phyloP scores from a whole-genome alignment of 768 basidiomycete species.

The Pilatotrama ljubarskyi region DNA sequence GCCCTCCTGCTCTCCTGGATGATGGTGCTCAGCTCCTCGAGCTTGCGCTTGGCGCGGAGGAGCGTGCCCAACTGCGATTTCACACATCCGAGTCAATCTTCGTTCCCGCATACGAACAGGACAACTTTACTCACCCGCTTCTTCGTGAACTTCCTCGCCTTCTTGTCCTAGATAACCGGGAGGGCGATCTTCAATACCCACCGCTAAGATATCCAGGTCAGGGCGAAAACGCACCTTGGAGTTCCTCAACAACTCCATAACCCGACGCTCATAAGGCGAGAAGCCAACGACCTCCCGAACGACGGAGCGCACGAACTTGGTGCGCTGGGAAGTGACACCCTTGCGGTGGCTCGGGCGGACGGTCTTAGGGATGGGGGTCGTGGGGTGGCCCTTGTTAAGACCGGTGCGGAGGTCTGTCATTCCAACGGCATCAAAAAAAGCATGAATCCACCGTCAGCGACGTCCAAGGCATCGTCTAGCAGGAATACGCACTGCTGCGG shows the following conservation, averaged over 20 bases:
- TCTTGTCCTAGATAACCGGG: constrained; percentile 79
- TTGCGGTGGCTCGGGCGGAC: constrained; percentile 88
- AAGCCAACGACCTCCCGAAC: constrained; percentile 98
- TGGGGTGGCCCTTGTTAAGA: constrained; percentile 85
- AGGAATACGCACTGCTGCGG: constrained; percentile 63
- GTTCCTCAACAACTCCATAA: constrained; percentile 97
- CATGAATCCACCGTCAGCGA: constrained; percentile 9
- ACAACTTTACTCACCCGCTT: constrained; percentile 79
- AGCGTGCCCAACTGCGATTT: constrained; percentile 86
- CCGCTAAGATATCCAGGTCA: constrained; percentile 9
- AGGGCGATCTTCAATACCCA: not conserved
- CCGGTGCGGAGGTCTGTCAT: constrained; percentile 78
- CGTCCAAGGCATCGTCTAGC: not conserved
- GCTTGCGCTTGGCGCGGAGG: constrained; percentile 96
- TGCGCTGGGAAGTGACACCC: constrained; percentile 87
- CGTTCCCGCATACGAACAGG: not conserved
- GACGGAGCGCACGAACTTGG: constrained; percentile 90
- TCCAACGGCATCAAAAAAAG: not conserved
- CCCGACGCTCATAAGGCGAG: constrained; percentile 95
- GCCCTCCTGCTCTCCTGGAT: constrained; percentile 92
- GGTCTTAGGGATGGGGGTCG: constrained; percentile 76
- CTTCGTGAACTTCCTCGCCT: constrained; percentile 98
- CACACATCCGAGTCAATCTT: not conserved
- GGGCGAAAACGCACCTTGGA: constrained; percentile 68
- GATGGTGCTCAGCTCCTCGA: constrained; percentile 90